phyloP scores from a whole-genome alignment of 2,329 filamentous ascomycete genomes.

The Penicillium sp. region DNA sequence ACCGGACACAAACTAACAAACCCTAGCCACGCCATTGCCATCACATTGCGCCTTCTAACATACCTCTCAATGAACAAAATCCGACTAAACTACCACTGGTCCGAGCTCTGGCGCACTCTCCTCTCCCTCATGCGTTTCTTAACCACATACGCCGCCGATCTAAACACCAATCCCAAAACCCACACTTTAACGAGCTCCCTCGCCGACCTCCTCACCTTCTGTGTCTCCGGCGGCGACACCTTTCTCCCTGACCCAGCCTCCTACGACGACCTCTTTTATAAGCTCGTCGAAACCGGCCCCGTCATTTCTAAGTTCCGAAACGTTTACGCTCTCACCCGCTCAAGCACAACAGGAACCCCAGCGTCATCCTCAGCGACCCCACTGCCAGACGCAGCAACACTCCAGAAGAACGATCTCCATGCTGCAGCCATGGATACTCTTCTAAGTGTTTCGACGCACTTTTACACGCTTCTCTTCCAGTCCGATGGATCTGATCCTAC shows the following conservation, averaged over 20 bases:
- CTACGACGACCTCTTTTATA: conserved; percentile 98
- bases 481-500: conserved; percentile 47
- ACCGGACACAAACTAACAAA: conserved; percentile 3
- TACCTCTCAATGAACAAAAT: conserved; percentile 80
- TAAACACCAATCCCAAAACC: conserved; percentile 69
- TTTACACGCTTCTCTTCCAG: conserved; percentile 71
- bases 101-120: conserved; percentile 87
- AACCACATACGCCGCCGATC: conserved; percentile 77
- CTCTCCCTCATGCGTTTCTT: conserved; percentile 87
- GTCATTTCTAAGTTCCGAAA: conserved; percentile 78
- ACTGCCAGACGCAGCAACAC: conserved; percentile 4
- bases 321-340: conserved; percentile 57
- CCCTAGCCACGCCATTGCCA: conserved; percentile 67
- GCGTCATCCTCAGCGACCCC: not conserved
- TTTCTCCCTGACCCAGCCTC: conserved; percentile 84
- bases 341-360: not conserved
- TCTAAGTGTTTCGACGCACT: conserved; percentile 76
- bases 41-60: conserved; percentile 78
- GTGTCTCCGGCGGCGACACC: conserved; percentile 80
- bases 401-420: conserved; percentile 22
- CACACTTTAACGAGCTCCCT: conserved; percentile 72
- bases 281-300: conserved; percentile 88
- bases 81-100: conserved; percentile 87
- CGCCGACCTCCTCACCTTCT: conserved; percentile 78
- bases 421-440: conserved; percentile 79